phyloP scores from a whole-genome alignment of 805 yeast genomes.

The Candida tibetensis region DNA sequence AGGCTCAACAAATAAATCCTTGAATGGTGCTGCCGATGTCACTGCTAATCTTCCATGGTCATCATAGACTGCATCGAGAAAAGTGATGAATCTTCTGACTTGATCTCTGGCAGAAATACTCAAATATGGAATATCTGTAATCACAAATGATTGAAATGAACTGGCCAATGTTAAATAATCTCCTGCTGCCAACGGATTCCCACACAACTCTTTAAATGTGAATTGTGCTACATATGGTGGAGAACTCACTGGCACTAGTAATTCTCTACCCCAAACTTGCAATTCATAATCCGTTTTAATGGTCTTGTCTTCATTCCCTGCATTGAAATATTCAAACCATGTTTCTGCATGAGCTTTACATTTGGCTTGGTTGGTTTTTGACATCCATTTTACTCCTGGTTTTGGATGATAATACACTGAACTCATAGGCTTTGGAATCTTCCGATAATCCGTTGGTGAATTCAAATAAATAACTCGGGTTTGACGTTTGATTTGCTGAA shows the following conservation, averaged over 20 bases:
- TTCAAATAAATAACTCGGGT: slow-evolving; percentile 77
- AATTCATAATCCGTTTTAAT: slow-evolving; percentile 24
- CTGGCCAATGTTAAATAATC: slow-evolving; percentile 85
- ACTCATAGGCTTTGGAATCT: slow-evolving; percentile 77
- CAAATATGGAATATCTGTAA: slow-evolving; percentile 89
- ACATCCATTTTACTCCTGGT: slow-evolving; percentile 54
- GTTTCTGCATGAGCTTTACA: slow-evolving; percentile 61
- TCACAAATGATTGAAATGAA: slow-evolving; percentile 71
- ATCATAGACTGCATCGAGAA: slow-evolving; percentile 93
- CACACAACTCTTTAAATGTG: slow-evolving; percentile 83
- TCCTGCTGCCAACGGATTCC: slow-evolving; percentile 85
- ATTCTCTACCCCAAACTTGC: slow-evolving; percentile 85
- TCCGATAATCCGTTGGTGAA: slow-evolving; percentile 93
- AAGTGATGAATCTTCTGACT: slow-evolving; percentile 89
- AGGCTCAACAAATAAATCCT: slow-evolving; percentile 81
- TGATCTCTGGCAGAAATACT: slow-evolving; percentile 76
- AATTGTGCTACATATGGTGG: slow-evolving; percentile 87
- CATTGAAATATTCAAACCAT: slow-evolving; percentile 82
- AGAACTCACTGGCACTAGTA: slow-evolving; percentile 71
- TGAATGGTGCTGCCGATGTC: slow-evolving; percentile 83
- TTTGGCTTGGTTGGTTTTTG: slow-evolving; percentile 47
- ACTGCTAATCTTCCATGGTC: slow-evolving; percentile 84
- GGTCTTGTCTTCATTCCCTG: slow-evolving; percentile 31
- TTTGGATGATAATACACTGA: slow-evolving; percentile 75
- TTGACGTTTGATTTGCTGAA: slow-evolving; percentile 67